Evolutionary conservation across 768 basidiomycete species (phyloP), one percentile per base, ranked within the genome.

Genomic region (Crucibulum laeve): DNA sequence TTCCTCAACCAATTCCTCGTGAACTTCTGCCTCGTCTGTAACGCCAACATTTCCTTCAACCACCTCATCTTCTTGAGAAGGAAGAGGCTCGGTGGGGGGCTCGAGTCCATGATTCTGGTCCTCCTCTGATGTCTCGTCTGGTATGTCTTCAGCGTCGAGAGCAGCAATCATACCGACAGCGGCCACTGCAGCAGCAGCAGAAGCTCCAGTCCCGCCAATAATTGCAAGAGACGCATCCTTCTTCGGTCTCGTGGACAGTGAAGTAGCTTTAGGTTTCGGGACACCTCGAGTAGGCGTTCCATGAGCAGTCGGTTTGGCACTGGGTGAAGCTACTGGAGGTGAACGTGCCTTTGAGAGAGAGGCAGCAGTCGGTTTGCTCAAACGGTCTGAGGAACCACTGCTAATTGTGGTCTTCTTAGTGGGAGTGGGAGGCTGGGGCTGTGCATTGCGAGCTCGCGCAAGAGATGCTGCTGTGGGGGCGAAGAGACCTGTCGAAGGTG

Each of bases 381-480:
- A 67, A 40, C 88, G 74, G 45, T 86, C 84, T 8, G 82, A 69
- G 0, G 71, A 71, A 38, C 66, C 75, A 46, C 70, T 70, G 44
- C 74, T 76, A 35, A 79, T 51, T 0, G 76, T 71, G n/a, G 63
- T 55, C 60, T 82, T 84, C 65, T 75, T 80, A 15, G 63, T 60
- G 1, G 82, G 73, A 0, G 70, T 67, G 0, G 79, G 71, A 5
- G 69, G 63, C 1, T 61, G 63, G 1, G 69, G 69, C 5, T 66
- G 68, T 0, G 75, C 71, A 53, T 74, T 78, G 38, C 85, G 80
- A 25, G 82, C 71, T 39, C 71, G 76, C 0, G 89, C 89, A 5
- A 91, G 76, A 6, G 87, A 88, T 3, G 88, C 85, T 0, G 87
- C 89, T 1, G 89, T 91, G 0, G 89, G 89, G 5, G 89, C 87